Percentiles rank a stretch among this genome's conserved stretches.
phyloP scores from a whole-genome alignment of 768 basidiomycete genomes.

The Hericium coralloides region DNA sequence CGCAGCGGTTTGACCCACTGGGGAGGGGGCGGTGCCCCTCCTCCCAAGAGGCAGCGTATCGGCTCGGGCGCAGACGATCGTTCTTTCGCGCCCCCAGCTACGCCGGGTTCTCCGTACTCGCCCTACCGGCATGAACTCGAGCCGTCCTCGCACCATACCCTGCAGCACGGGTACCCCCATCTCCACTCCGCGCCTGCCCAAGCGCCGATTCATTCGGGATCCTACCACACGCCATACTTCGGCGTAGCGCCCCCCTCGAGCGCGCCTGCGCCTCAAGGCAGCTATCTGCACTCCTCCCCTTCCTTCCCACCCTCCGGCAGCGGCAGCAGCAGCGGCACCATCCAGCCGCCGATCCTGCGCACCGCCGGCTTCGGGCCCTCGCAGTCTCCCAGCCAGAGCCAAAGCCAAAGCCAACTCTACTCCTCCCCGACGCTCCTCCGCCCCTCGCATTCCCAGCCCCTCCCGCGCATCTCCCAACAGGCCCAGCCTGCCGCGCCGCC shows the following conservation, averaged over 20 bases:
- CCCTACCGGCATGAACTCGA: background rate
- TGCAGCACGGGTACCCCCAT: background rate
- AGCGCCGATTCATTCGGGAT: background rate
- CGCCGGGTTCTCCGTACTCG: constrained; percentile 1
- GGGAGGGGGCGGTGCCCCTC: background rate
- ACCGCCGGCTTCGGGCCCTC: background rate
- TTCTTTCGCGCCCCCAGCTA: background rate
- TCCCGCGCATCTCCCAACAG: constrained; percentile 9
- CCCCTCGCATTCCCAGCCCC: background rate
- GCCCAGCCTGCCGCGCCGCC: constrained; percentile 8
- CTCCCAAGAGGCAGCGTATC: constrained; percentile 4
- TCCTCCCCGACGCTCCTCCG: background rate
- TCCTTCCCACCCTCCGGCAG: background rate
- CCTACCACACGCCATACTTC: background rate
- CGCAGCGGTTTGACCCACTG: constrained; percentile 9
- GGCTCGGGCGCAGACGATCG: background rate
- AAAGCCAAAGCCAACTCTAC: background rate
- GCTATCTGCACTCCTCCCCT: background rate
- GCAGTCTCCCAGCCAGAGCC: background rate
- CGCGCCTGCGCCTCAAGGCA: background rate
- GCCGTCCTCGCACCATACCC: background rate
- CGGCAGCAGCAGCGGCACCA: background rate
- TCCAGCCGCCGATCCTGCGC: background rate
- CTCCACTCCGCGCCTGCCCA: background rate
- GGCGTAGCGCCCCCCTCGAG: background rate